A percentile compares a stretch with the other conserved stretches of the same genome.
These are phyloP conservation scores for Ceratocystis lukuohia DNA, from an alignment of 2,329 filamentous ascomycete genomes.

Conservation along the genomic window DNA sequence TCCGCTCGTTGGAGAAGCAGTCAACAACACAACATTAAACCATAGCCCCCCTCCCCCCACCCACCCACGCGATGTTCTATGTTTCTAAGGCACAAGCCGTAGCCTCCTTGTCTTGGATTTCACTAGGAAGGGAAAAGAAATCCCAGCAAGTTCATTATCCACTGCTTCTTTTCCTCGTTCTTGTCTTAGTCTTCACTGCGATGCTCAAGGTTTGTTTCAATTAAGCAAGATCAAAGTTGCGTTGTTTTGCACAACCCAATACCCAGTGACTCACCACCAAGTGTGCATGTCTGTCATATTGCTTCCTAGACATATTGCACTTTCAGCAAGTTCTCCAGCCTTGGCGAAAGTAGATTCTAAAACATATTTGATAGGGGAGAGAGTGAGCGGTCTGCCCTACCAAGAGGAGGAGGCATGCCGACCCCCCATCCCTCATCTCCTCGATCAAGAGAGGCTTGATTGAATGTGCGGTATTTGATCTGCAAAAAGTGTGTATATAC, in stretches of 20 bases:
- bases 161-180: background rate
- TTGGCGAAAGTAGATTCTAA: background rate
- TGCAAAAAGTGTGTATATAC: background rate
- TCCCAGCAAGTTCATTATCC: background rate
- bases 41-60: too few relatives aligned
- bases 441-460: background rate
- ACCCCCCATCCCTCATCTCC: too few relatives aligned
- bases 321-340: background rate
- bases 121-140: background rate
- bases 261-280: too few relatives aligned
- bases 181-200: background rate
- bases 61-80: background rate
- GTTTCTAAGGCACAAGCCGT: background rate
- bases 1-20: too few relatives aligned
- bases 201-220: too few relatives aligned
- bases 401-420: too few relatives aligned
- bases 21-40: too few relatives aligned
- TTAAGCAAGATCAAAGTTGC: too few relatives aligned
- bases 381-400: background rate
- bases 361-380: background rate
- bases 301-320: too few relatives aligned
- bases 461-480: background rate
- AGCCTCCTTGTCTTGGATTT: background rate
- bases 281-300: too few relatives aligned
- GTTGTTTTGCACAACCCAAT: too few relatives aligned